Evolutionary conservation across 2,329 filamentous ascomycete genomes (phyloP).

Genomic region (Pseudocercospora vitis): DNA sequence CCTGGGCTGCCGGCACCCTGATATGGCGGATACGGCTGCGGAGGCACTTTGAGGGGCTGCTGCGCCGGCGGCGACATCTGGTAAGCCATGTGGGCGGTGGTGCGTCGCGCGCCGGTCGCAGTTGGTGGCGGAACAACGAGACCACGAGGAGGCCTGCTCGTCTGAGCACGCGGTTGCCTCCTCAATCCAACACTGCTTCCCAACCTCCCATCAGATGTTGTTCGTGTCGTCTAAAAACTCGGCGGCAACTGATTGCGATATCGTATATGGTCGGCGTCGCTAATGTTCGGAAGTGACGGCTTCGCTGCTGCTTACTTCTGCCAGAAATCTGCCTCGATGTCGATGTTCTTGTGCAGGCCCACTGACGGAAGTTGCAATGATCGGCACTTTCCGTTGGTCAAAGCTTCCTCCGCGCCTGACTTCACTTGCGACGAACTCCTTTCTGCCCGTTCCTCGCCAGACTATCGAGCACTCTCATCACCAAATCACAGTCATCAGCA

Average conservation of each 20-base stretch:
- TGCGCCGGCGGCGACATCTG: slow-evolving; percentile 36
- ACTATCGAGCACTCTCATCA: neutral
- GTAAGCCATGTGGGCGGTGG: slow-evolving; percentile 28
- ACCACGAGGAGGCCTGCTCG: slow-evolving; percentile 11
- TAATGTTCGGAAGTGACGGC: neutral
- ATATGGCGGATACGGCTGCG: slow-evolving; percentile 45
- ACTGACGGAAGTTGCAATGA: slow-evolving; percentile 4
- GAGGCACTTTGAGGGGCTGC: slow-evolving; percentile 26
- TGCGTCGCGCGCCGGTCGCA: slow-evolving; percentile 6
- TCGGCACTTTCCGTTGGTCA: slow-evolving; percentile 3
- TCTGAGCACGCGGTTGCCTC: slow-evolving; percentile 25
- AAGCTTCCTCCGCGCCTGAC: slow-evolving; percentile 5
- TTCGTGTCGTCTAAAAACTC: slow-evolving; percentile 5
- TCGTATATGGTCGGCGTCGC: slow-evolving; percentile 6
- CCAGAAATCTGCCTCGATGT: slow-evolving; percentile 4
- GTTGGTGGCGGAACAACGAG: slow-evolving; percentile 12
- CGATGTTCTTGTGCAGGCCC: slow-evolving; percentile 4
- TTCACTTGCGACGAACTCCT: slow-evolving; percentile 3
- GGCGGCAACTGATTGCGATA: neutral
- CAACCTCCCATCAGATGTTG: slow-evolving; percentile 23
- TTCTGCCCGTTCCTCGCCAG: neutral
- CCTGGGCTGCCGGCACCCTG: slow-evolving; percentile 49
- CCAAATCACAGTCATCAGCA: neutral
- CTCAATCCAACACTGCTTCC: slow-evolving; percentile 19
- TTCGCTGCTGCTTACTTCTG: slow-evolving; percentile 11